phyloP scores from a whole-genome alignment of 1,284 basidiomycete genomes.

The Ustilago vetiveriae region DNA sequence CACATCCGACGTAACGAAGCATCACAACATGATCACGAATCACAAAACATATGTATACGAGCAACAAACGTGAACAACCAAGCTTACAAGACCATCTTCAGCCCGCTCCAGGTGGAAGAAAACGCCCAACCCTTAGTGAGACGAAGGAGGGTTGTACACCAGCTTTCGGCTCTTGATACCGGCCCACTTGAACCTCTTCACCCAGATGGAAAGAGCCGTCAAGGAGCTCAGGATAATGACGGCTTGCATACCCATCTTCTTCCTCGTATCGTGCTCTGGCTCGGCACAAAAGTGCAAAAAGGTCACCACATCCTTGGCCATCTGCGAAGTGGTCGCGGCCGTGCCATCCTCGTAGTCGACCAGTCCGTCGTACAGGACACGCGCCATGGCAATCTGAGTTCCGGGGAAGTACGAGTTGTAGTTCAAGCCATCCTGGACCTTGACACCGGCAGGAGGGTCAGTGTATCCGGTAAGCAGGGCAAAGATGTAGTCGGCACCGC shows the following conservation, averaged over 20 bases:
- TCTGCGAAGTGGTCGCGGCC: slow-evolving; percentile 95
- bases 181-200: slow-evolving; percentile 64
- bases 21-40: too few relatives aligned
- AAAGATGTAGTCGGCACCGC: slow-evolving; percentile 95
- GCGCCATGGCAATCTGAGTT: slow-evolving; percentile 93
- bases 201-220: slow-evolving; percentile 58
- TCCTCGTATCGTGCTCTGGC: slow-evolving; percentile 96
- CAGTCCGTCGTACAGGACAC: slow-evolving; percentile 85
- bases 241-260: slow-evolving; percentile 83
- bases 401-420: slow-evolving; percentile 68
- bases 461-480: slow-evolving; percentile 96
- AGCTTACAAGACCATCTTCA: too few relatives aligned
- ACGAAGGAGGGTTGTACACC: slow-evolving; percentile 57
- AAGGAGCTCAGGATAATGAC: slow-evolving; percentile 56
- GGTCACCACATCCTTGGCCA: slow-evolving; percentile 97
- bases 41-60: too few relatives aligned
- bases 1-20: too few relatives aligned
- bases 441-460: slow-evolving; percentile 94
- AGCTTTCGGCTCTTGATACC: slow-evolving; percentile 60
- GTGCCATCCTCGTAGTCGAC: slow-evolving; percentile 74
- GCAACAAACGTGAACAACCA: neutral
- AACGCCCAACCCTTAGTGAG: slow-evolving; percentile 17
- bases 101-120: too few relatives aligned
- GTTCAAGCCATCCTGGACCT: slow-evolving; percentile 77
- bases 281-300: slow-evolving; percentile 82